Conservation (phyloP, 495 filamentous ascomycete species). For the Penicillium verhagenii region DNA sequence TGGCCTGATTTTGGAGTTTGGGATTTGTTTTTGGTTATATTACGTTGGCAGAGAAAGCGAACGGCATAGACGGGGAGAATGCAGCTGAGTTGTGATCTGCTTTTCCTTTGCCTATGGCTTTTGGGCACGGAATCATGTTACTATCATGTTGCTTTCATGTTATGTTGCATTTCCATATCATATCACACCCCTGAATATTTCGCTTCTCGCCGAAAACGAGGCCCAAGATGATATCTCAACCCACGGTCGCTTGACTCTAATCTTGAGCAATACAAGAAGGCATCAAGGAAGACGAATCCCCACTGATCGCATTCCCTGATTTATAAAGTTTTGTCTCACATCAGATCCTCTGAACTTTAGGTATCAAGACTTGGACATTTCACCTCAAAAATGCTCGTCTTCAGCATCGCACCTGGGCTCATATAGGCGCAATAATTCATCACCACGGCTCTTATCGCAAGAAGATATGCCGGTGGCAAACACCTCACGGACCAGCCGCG, state of each 20-base stretch:
- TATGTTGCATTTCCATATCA: too few species aligned
- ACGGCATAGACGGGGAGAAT: not conserved
- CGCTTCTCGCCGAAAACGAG: too few species aligned
- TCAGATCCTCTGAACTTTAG: too few species aligned
- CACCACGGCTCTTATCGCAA: not conserved
- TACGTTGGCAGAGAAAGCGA: too few species aligned
- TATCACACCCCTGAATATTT: too few species aligned
- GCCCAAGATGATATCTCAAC: too few species aligned
- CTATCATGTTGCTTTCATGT: too few species aligned
- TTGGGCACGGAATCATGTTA: not conserved
- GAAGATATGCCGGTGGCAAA: not conserved
- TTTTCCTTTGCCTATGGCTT: not conserved
- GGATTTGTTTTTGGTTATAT: not conserved
- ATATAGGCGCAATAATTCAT: not conserved
- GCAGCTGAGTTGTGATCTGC: not conserved
- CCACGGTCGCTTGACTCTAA: too few species aligned
- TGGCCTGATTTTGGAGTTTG: not conserved
- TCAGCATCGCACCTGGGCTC: not conserved
- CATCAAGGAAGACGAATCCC: too few species aligned
- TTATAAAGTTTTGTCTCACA: too few species aligned
- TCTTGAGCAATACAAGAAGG: too few species aligned
- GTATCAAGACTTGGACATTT: not conserved
- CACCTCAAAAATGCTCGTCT: not conserved
- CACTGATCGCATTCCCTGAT: too few species aligned
- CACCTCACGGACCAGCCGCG: not conserved